phyloP scores from a whole-genome alignment of 2,329 filamentous ascomycete species.

The Neopestalotiopsis sp. region DNA sequence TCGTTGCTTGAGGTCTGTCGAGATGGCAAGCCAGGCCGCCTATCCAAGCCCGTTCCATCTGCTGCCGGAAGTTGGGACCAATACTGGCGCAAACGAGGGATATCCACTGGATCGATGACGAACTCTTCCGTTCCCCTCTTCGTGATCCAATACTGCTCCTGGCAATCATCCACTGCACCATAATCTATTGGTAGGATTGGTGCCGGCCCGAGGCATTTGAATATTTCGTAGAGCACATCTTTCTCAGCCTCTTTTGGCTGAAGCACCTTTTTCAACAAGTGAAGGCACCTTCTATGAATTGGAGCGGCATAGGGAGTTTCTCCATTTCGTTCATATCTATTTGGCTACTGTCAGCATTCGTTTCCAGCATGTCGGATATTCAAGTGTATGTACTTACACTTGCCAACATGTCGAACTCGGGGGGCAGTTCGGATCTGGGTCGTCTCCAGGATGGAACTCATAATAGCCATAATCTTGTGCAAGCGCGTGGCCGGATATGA shows the following conservation, averaged over 20 bases:
- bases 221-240: background rate
- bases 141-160: slow-evolving; percentile 3
- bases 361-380: background rate
- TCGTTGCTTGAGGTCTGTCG: background rate
- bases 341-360: background rate
- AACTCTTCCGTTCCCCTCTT: background rate
- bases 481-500: background rate
- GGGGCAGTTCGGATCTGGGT: background rate
- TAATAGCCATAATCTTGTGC: background rate
- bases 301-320: background rate
- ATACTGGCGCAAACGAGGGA: background rate
- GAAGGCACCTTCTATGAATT: background rate
- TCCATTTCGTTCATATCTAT: background rate
- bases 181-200: background rate
- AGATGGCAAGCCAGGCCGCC: background rate
- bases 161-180: background rate
- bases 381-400: background rate
- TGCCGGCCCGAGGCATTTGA: background rate
- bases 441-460: background rate
- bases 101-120: background rate
- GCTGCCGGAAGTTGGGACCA: background rate
- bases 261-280: background rate
- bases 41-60: background rate
- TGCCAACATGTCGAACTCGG: background rate
- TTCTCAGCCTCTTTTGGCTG: background rate